A percentile compares a stretch with the other conserved stretches of the same genome.
These are phyloP conservation scores for Dothidotthia symphoricarpi DNA, from an alignment of 2,329 filamentous ascomycete species.

Conservation along the genomic window DNA sequence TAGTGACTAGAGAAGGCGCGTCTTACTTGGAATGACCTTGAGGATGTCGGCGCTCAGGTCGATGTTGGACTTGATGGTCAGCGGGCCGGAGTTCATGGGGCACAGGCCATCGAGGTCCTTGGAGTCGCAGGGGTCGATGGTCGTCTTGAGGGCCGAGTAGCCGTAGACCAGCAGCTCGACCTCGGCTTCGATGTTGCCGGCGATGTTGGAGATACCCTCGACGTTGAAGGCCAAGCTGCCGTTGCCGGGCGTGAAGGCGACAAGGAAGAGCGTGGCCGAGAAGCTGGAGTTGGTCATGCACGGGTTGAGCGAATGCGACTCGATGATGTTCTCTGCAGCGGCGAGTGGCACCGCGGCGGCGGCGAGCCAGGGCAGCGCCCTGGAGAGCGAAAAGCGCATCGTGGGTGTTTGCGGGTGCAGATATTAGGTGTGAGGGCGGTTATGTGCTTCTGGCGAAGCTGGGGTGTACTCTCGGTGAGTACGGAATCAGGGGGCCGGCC, in stretches of 20 bases:
- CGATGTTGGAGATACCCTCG: constrained; percentile 77
- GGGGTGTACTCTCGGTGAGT: constrained; percentile 31
- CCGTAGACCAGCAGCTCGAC: constrained; percentile 79
- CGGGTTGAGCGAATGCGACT: constrained; percentile 78
- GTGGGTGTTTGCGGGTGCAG: constrained; percentile 14
- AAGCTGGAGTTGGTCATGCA: constrained; percentile 85
- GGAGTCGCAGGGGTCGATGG: constrained; percentile 71
- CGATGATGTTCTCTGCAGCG: constrained; percentile 60
- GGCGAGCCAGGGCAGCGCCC: constrained; percentile 36
- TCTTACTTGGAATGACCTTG: constrained; percentile 64
- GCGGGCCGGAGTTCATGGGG: constrained; percentile 83
- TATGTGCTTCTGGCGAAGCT: constrained; percentile 15
- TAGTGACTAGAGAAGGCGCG: constrained; percentile 1
- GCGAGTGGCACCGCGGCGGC: constrained; percentile 48
- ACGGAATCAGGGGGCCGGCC: constrained; percentile 27
- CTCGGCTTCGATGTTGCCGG: constrained; percentile 77
- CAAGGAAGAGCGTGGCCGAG: constrained; percentile 85
- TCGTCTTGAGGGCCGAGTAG: constrained; percentile 65
- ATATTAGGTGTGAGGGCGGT: constrained; percentile 9
- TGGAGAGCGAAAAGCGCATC: constrained; percentile 38
- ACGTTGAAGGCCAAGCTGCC: constrained; percentile 70
- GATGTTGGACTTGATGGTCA: constrained; percentile 73
- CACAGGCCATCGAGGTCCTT: constrained; percentile 71
- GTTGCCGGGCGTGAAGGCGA: constrained; percentile 75
- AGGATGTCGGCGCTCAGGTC: constrained; percentile 57